Evolutionary conservation across 768 basidiomycete genomes (phyloP).

Genomic region (Hygrocybe punicea): DNA sequence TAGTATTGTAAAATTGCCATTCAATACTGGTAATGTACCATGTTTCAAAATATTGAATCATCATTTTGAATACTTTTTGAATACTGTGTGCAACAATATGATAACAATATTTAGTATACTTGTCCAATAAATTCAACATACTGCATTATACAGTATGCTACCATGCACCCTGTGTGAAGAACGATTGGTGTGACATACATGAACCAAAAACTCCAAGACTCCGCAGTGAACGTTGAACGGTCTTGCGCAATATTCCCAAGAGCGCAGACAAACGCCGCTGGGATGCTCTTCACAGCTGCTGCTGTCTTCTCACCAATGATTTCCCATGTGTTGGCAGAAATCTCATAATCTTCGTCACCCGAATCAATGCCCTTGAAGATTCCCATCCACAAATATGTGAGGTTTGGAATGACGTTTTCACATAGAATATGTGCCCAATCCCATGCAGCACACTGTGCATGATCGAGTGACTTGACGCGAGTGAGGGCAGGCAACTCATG

Average conservation of each 20-base stretch:
- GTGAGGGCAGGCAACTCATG: conserved; percentile 27
- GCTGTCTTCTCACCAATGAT: conserved; percentile 35
- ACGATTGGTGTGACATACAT: conserved; percentile 37
- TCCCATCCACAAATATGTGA: conserved; percentile 41
- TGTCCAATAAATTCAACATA: too few species aligned
- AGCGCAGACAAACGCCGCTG: conserved; percentile 29
- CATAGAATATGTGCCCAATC: conserved; percentile 47
- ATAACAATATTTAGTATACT: too few species aligned
- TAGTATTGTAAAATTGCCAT: too few species aligned
- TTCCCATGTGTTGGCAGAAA: conserved; percentile 28
- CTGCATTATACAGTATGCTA: too few species aligned
- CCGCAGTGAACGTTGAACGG: conserved; percentile 30
- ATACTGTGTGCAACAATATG: too few species aligned
- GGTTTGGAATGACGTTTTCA: conserved; percentile 40
- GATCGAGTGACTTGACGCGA: conserved; percentile 26
- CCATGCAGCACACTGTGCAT: conserved; percentile 35
- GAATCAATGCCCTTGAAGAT: conserved; percentile 37
- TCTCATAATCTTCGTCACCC: conserved; percentile 26
- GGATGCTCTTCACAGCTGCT: conserved; percentile 26
- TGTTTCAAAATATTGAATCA: too few species aligned
- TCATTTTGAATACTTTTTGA: too few species aligned
- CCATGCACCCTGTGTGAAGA: too few species aligned
- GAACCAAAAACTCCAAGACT: conserved; percentile 39
- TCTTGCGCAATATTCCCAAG: conserved; percentile 28
- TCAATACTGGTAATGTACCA: too few species aligned